Conservation (phyloP, 2,329 filamentous ascomycete genomes). For the Aschersonia sp. region DNA sequence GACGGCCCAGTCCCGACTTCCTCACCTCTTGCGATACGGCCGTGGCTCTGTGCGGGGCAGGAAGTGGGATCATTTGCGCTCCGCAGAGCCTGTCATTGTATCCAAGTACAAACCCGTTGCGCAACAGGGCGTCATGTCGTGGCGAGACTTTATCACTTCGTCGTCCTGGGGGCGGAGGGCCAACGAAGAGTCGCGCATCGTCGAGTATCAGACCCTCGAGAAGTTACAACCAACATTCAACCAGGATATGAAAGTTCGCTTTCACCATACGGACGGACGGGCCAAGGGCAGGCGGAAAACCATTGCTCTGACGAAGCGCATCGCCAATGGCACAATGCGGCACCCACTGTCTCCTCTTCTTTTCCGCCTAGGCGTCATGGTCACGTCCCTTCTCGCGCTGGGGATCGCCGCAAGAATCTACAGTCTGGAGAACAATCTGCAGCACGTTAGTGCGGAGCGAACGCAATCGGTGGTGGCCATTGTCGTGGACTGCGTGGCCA, state of each 20-base stretch:
- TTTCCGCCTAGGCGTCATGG: constrained; percentile 69
- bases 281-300: constrained; percentile 13
- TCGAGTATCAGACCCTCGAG: constrained; percentile 29
- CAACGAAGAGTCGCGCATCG: constrained; percentile 32
- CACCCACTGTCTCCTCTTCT: constrained; percentile 76
- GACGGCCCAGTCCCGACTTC: constrained; percentile 21
- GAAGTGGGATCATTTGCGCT: constrained; percentile 45
- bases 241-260: constrained; percentile 17
- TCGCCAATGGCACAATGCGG: constrained; percentile 57
- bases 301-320: constrained; percentile 31
- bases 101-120: constrained; percentile 27
- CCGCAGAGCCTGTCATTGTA: constrained; percentile 44
- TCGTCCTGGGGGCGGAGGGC: constrained; percentile 33
- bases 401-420: constrained; percentile 66
- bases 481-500: constrained; percentile 72
- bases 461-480: constrained; percentile 80
- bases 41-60: constrained; percentile 31
- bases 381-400: constrained; percentile 70
- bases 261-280: constrained; percentile 12
- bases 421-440: constrained; percentile 34
- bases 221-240: constrained; percentile 34
- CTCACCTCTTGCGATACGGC: constrained; percentile 31
- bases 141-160: constrained; percentile 38
- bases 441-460: constrained; percentile 35
- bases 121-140: constrained; percentile 27